Evolutionary conservation across 768 basidiomycete genomes (phyloP), one percentile per base, ranked within the genome.

Genomic region (Pleurotus pulmonarius): DNA sequence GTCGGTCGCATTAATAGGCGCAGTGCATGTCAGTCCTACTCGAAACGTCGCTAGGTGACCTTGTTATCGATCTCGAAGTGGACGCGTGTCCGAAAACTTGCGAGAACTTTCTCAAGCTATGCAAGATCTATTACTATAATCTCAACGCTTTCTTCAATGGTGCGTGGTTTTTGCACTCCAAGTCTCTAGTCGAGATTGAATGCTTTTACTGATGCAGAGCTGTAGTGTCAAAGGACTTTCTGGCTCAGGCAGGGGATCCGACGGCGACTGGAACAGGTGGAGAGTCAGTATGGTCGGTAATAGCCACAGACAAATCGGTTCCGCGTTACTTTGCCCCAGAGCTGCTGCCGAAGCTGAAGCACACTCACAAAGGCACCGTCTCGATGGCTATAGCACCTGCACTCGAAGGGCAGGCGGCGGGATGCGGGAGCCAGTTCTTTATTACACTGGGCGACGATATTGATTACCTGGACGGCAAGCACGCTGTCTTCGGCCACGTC

Each of bases 121-220:
- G 94, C 76, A 98, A 98, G 76, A 79, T 92, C 58, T 97, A 97
- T 69, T 96, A 96, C 70, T 98, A 96, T 78, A 96, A 95, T 69
- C 74, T 97, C 59, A 93, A 94, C 68, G 93, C 93, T 0, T 99
- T 99, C 76, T 98, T 98, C 81, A 98, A 99, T 73, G 94, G 94
- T 94, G 59, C 56, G 88, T 74, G 22, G 15, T 7, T 45, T 48
- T 47, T 41, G 5, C 24, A 49, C 44, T 13, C 41, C 22, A 49
- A 49, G 20, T 20, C 12, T 13, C 22, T 41, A n/a, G 8, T 56
- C 37, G 46, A 24, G n/a, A 39, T 25, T 24, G 37, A 49, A 20
- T 34, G 25, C 18, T 24, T 48, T 46, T 34, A 34, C 24, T n/a
- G 20, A 9, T 22, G 43, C 13, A 47, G 51, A 45, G 38, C n/a